phyloP scores from a whole-genome alignment of 257 asterid genomes.

The Nicotiana otophora region DNA sequence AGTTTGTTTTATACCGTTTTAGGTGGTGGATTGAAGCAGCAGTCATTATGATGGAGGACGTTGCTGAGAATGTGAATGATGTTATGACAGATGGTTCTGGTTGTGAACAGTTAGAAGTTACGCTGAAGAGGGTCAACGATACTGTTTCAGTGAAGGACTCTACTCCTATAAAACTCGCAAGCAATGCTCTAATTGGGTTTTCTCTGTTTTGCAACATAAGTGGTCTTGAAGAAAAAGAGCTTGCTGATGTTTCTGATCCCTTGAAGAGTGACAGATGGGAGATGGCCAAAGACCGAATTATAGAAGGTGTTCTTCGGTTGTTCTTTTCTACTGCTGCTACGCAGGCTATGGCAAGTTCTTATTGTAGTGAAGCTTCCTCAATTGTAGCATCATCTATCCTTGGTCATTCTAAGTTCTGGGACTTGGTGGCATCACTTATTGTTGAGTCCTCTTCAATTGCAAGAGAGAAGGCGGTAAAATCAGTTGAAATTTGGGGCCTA shows the following conservation, averaged over 20 bases:
- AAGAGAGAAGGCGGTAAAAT: slow-evolving; percentile 83
- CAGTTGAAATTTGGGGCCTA: slow-evolving; percentile 91
- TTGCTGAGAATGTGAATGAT: slow-evolving; percentile 66
- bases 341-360: slow-evolving; percentile 62
- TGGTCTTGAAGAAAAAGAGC: slow-evolving; percentile 38
- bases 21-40: slow-evolving; percentile 90
- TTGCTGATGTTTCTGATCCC: slow-evolving; percentile 30
- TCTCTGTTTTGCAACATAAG: slow-evolving; percentile 45
- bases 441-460: slow-evolving; percentile 72
- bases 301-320: slow-evolving; percentile 83
- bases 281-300: slow-evolving; percentile 57
- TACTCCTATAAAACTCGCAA: slow-evolving; percentile 56
- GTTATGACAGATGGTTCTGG: slow-evolving; percentile 31
- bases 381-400: slow-evolving; percentile 66
- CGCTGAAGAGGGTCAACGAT: slow-evolving; percentile 40
- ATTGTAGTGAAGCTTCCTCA: slow-evolving; percentile 50
- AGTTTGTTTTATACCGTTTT: slow-evolving; percentile 59
- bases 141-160: slow-evolving; percentile 39
- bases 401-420: slow-evolving; percentile 72
- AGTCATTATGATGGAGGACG: slow-evolving; percentile 79
- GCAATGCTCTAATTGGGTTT: slow-evolving; percentile 76
- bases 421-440: slow-evolving; percentile 68
- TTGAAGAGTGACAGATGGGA: slow-evolving; percentile 73
- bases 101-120: slow-evolving; percentile 28
- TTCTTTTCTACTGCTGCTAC: slow-evolving; percentile 77